Base-by-base conservation (phyloP, 1,284 basidiomycete genomes). In the Phellinidium pouzarii region DNA sequence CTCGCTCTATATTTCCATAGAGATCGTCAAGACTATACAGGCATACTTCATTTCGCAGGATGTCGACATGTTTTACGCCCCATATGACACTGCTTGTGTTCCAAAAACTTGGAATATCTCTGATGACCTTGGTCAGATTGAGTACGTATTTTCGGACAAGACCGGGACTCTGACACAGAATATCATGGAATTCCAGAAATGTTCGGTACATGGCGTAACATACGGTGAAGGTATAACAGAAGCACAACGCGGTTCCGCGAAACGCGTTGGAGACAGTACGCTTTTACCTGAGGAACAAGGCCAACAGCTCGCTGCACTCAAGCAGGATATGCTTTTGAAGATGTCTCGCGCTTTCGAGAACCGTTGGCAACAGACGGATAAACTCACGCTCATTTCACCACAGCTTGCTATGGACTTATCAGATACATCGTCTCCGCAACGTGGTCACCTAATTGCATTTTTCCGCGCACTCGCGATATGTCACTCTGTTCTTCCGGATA, bases 21-120 rank as follows among this genome's bases (percentile, higher is more conserved):
- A 98, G 71, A 89, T 97, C 58, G 94, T 97, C 76, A 97, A 96
- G 75, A 96, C 90, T 6, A 91, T 96, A 54, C 94, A 97, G 68
- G 95, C 95, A 4, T 96, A 84, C 71, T 96, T 97, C 74, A 98
- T 98, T 67, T 84, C 84, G n/a, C 91, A 95, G 68, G 95, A 99
- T 64, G 66, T 93, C 59, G 94, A 97, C 66, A 95, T 99, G 93
- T 97, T 94, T 73, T 97, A 97, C 69, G 77, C 79, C 52, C 82
- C 87, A 3, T 85, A 87, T 66, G 86, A 97, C 66, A 87, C 91
- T 0, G 75, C 91, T 0, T 97, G 94, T 61, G 83, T 94, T 3
- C 93, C 94, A 40, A 98, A 98, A 71, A 95, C 92, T 11, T 97
- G 94, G 94, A 95, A 94, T 67, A 95, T 98, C 61, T 95, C 92